These are phyloP conservation scores for Fusarium goolgardi DNA, from an alignment of 2,329 filamentous ascomycete genomes.

Conservation along the genomic window DNA sequence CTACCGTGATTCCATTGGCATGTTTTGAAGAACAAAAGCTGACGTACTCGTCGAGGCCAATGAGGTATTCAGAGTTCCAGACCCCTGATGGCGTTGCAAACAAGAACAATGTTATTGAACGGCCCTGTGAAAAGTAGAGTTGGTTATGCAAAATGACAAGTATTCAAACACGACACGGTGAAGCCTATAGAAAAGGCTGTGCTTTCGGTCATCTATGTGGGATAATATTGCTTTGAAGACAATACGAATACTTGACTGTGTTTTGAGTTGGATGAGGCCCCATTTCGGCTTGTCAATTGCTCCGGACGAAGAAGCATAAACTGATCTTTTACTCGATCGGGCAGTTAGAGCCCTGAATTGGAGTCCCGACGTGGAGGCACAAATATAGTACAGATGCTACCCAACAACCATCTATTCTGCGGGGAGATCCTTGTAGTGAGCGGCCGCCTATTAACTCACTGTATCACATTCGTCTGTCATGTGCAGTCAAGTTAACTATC, in stretches of 20 bases:
- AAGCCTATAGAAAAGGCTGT: constrained; percentile 1
- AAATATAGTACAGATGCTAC: constrained; percentile 9
- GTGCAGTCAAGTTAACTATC: neutral
- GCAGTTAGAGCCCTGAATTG: neutral
- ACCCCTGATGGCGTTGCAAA: constrained; percentile 1
- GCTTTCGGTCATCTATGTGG: constrained; percentile 14
- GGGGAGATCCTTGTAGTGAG: constrained; percentile 26
- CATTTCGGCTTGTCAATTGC: constrained; percentile 21
- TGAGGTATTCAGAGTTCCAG: neutral
- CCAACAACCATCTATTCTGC: neutral
- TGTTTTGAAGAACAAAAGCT: constrained; percentile 13
- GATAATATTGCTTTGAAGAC: neutral
- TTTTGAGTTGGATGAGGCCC: constrained; percentile 14
- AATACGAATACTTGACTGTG: constrained; percentile 12
- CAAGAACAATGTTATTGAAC: constrained; percentile 23
- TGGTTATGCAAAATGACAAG: constrained; percentile 8
- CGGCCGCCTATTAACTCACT: constrained; percentile 35
- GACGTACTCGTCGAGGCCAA: constrained; percentile 22
- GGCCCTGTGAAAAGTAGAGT: neutral
- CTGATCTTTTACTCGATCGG: constrained; percentile 12
- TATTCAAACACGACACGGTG: constrained; percentile 31
- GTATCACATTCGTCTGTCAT: constrained; percentile 7
- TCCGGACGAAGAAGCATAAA: constrained; percentile 18
- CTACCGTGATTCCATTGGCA: constrained; percentile 3
- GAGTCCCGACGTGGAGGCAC: constrained; percentile 8